Base-by-base conservation (phyloP, 805 yeast species). In the Yamadazyma laniorum region DNA sequence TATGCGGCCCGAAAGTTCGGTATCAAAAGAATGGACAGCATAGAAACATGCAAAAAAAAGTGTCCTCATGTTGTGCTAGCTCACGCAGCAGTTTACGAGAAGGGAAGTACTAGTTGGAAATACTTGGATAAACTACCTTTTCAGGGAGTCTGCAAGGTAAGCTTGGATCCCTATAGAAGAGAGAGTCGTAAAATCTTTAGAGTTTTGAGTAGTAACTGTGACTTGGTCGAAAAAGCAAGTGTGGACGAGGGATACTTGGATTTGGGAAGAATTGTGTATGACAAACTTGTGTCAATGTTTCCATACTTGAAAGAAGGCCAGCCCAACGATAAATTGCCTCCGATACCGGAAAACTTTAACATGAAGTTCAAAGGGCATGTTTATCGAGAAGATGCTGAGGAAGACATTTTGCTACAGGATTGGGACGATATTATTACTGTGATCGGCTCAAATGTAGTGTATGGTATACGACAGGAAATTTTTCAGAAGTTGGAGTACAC, bases 201-300 rank as follows among this genome's bases (percentile, higher is more conserved):
- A 25, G 63, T 91, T 0, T 73, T 93, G 50, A 74, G 74, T 39
- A 56, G 64, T 6, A 67, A 72, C 42, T 85, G 91, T 54, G 82
- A 78, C 40, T 50, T 72, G 12, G 87, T 88, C 0, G 96, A 93
- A 58, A 90, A 90, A 62, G 98, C 96, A 0, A 88, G 97, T 61
- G 93, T 90, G 14, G 99, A 93, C 61, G 99, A 93, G 61, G 81
- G 89, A 34, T 93, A 84, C 55, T 47, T 93, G 48, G 97, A 93
- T 61, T 58, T 93, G 28, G 96, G 97, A 0, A 65, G 84, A 26
- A 48, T 76, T 17, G 76, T 87, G 0, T 72, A 75, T 49, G 42
- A 56, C 1, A 62, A 55, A 35, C 58, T 80, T 8, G 32, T 70
- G 2, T 61, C 61, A 9, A 26, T 59, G 2, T 74, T 75, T 35